Conservation (phyloP, 768 basidiomycete species). For the Phanerodontia chrysosporium region DNA sequence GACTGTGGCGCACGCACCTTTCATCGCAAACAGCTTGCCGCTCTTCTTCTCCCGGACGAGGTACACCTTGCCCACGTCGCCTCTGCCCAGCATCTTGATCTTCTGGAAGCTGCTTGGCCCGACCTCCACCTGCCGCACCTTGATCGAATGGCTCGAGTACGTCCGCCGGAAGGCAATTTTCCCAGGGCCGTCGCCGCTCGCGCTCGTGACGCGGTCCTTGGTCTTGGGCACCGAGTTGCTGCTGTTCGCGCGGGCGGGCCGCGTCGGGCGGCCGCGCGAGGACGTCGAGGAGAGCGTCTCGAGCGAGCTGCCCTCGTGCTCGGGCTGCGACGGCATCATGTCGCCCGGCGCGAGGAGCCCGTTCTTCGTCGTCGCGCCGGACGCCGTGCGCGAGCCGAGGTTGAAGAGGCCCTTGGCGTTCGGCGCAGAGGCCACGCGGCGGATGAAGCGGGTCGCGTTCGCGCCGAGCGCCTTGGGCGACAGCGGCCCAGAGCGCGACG, state of each 20-base stretch:
- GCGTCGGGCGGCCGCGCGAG: constrained; percentile 50
- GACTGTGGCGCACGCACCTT: constrained; percentile 59
- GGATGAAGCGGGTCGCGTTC: constrained; percentile 83
- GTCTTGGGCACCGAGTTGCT: constrained; percentile 31
- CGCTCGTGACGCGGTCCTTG: constrained; percentile 44
- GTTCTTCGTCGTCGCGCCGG: constrained; percentile 59
- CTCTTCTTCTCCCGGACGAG: constrained; percentile 98
- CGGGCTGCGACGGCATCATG: constrained; percentile 51
- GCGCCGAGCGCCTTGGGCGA: constrained; percentile 68
- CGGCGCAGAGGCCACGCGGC: constrained; percentile 93
- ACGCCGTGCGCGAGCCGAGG: constrained; percentile 49
- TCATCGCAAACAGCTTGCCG: constrained; percentile 96
- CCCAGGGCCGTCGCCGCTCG: constrained; percentile 44
- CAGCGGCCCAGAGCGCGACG: constrained; percentile 45
- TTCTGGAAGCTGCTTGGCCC: constrained; percentile 92
- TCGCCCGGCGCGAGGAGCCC: constrained; percentile 74
- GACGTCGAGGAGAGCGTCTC: constrained; percentile 79
- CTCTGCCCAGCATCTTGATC: constrained; percentile 96
- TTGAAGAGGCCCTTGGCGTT: constrained; percentile 91
- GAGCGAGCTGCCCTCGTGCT: constrained; percentile 64
- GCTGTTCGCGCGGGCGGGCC: constrained; percentile 33
- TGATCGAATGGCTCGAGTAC: constrained; percentile 97
- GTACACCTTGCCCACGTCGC: constrained; percentile 98
- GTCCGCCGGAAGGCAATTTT: constrained; percentile 84
- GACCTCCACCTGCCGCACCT: constrained; percentile 90